These are phyloP conservation scores for Anisogramma anomala DNA, from an alignment of 2,329 filamentous ascomycete species.

Conservation along the genomic window DNA sequence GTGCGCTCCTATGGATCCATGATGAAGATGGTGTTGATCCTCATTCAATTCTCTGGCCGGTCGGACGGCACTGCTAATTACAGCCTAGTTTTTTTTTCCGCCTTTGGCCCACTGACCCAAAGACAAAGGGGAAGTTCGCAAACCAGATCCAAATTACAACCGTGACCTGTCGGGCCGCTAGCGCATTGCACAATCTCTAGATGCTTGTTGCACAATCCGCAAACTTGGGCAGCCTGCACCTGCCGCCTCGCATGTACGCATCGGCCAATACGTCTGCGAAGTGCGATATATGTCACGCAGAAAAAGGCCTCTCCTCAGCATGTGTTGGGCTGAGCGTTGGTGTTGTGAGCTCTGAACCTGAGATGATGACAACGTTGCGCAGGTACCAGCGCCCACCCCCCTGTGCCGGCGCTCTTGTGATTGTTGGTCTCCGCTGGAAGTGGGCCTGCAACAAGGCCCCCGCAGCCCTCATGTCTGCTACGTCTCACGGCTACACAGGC, in stretches of 20 bases:
- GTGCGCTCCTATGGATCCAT: slow-evolving; percentile 21
- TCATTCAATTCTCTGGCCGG: slow-evolving; percentile 24
- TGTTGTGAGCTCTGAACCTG: slow-evolving; percentile 2
- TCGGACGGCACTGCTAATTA: slow-evolving; percentile 27
- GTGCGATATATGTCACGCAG: no score
- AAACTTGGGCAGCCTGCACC: slow-evolving; percentile 7
- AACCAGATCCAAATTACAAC: slow-evolving; percentile 12
- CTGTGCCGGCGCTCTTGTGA: no score
- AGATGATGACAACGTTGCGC: slow-evolving; percentile 9
- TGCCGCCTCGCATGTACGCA: slow-evolving; percentile 12
- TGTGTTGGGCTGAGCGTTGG: not conserved
- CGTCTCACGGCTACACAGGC: slow-evolving; percentile 9
- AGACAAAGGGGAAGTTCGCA: slow-evolving; percentile 12
- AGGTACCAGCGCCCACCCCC: no score
- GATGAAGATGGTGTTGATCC: slow-evolving; percentile 23
- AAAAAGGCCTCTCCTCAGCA: no score
- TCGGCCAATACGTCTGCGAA: slow-evolving; percentile 19
- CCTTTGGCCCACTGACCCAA: slow-evolving; percentile 15
- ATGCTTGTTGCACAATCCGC: slow-evolving; percentile 5
- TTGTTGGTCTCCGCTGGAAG: slow-evolving; percentile 1
- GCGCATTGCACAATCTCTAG: slow-evolving; percentile 8
- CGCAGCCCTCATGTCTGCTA: slow-evolving; percentile 10
- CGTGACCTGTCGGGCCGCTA: not conserved
- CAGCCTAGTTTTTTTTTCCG: no score
- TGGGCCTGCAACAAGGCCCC: slow-evolving; percentile 3